Evolutionary conservation across 2,329 filamentous ascomycete species (phyloP).

Genomic region (Sporothrix humicola): DNA sequence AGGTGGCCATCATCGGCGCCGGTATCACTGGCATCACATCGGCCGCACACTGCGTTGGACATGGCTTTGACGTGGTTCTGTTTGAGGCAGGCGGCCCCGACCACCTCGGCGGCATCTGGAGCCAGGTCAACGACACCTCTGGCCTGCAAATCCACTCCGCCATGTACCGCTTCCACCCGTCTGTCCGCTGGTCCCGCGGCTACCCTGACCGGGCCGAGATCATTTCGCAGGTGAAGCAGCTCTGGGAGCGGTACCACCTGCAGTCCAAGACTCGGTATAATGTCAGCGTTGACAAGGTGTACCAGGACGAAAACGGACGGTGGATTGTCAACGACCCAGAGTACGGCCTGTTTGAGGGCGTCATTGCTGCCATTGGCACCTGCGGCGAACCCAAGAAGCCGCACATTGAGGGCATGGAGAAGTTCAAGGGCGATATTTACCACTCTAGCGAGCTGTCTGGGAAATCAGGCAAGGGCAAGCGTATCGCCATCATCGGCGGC

Average conservation of each 20-base stretch:
- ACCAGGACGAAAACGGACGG: conserved; percentile 51
- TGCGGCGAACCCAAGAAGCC: conserved; percentile 79
- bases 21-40: conserved; percentile 77
- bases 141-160: conserved; percentile 69
- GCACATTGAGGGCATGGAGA: conserved; percentile 69
- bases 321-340: conserved; percentile 79
- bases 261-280: conserved; percentile 74
- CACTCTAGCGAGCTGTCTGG: conserved; percentile 78
- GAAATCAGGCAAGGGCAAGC: conserved; percentile 74
- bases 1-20: conserved; percentile 71
- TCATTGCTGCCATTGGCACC: conserved; percentile 79
- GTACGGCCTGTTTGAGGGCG: conserved; percentile 76
- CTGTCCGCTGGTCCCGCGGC: conserved; percentile 73
- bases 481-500: conserved; percentile 76
- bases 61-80: conserved; percentile 81
- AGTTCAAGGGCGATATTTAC: conserved; percentile 73
- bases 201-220: conserved; percentile 81
- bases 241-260: conserved; percentile 78
- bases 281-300: conserved; percentile 70
- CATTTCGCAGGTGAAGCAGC: conserved; percentile 68
- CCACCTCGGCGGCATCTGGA: conserved; percentile 80
- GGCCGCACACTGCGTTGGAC: conserved; percentile 80
- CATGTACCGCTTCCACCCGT: conserved; percentile 89
- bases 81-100: conserved; percentile 74
- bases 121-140: conserved; percentile 52